Evolutionary conservation across 305 asterid genomes (phyloP), one percentile per base, ranked within the genome.

Genomic region (Fraxinus velutina): DNA sequence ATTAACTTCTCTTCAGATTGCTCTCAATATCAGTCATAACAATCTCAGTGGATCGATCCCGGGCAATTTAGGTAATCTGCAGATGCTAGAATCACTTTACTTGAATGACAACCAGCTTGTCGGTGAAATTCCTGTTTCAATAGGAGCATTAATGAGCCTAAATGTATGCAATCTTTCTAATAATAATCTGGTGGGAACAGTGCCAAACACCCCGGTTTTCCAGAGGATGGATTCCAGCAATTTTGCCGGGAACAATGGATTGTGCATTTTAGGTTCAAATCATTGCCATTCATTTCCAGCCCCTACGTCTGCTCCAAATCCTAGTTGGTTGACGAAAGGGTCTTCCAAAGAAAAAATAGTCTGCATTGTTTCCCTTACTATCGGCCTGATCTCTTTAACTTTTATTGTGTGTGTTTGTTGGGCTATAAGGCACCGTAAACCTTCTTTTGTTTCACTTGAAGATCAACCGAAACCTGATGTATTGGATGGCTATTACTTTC

Each of bases 51-150:
- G 97, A 79, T 79, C 77, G 24, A 91, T 94, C 34, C 98, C 98
- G 1, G 86, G 82, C 39, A 87, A 88, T 72, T 85, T 93, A 1
- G 97, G 96, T 72, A 90, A 86, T 77, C 85, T 94, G 80, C 97
- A 91, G 82, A 92, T 94, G 98, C 97, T 94, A n/a, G 96, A 91
- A 81, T 84, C 89, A 17, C 93, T 94, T 33, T 94, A 86, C 64
- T 79, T 94, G 89, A 92, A 94, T 73, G 92, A 93, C 80, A 94
- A 93, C 79, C 86, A 88, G 78, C 92, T 94, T 22, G 83, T 60
- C 72, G 98, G 98, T 34, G 97, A 91, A 84, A 92, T 94, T 86
- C 98, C 98, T 4, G 81, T 73, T 73, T 86, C 96, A 6, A 84
- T 94, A 15, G 97, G 94, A 6, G 93, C 90, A 3, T 60, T 93